These are phyloP conservation scores for Russula brevipes DNA, from an alignment of 768 basidiomycete species.

Conservation along the genomic window DNA sequence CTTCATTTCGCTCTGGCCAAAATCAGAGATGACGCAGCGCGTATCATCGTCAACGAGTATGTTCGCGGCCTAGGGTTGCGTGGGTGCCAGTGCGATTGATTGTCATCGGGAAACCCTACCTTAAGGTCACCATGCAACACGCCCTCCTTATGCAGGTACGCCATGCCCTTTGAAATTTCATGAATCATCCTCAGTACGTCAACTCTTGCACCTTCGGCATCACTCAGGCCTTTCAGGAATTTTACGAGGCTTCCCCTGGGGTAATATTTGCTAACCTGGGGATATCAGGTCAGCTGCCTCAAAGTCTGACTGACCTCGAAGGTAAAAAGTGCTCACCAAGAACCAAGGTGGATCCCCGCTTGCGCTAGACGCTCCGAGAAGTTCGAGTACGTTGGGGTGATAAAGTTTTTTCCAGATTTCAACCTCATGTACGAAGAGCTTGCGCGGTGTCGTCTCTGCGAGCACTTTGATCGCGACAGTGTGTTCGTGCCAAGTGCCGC, in stretches of 20 bases:
- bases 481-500: conserved; percentile 64
- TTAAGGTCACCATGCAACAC: conserved; percentile 81
- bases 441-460: conserved; percentile 51
- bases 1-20: conserved; percentile 79
- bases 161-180: conserved; percentile 77
- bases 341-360: conserved; percentile 70
- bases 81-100: background rate
- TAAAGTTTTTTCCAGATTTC: conserved; percentile 64
- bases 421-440: conserved; percentile 65
- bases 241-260: conserved; percentile 57
- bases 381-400: conserved; percentile 65
- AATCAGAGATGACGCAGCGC: conserved; percentile 73
- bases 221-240: conserved; percentile 42
- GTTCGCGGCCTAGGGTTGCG: conserved; percentile 53
- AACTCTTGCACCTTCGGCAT: conserved; percentile 31
- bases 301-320: conserved; percentile 26
- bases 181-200: conserved; percentile 59
- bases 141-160: conserved; percentile 63
- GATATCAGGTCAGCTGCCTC: background rate
- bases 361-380: conserved; percentile 75
- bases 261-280: conserved; percentile 61
- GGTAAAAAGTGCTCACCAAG: conserved; percentile 32
- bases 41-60: conserved; percentile 65
- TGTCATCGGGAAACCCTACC: conserved; percentile 35
- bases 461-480: conserved; percentile 72